Evolutionary conservation across 2,329 filamentous ascomycete species (phyloP), one percentile per base, ranked within the genome.

Genomic region (Colletotrichum aenigma): DNA sequence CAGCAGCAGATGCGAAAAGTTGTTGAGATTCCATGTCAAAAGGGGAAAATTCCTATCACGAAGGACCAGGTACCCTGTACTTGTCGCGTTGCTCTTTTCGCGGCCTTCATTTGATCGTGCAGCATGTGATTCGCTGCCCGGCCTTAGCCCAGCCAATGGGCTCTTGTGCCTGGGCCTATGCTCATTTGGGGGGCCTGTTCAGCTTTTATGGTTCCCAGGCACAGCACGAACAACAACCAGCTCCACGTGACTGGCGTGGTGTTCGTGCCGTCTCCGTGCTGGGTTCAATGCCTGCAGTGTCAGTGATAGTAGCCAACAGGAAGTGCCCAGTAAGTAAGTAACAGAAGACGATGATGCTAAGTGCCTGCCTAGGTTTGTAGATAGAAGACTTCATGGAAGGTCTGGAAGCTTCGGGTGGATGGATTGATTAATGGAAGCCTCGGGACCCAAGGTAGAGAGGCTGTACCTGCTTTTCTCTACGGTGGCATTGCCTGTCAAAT

Each of bases 1-100:
- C 2, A 71, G 67, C 48, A 74, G 30, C 32, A 64, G 65, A 71
- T 60, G 77, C 75, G 61, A 78, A 78, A 78, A 77, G 76, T 77
- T 78, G 75, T 71, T 71, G 72, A 75, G 64, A 68, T 77, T 69
- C 43, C 43, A 52, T 24, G 71, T 75, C 75, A 74, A 79, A 79
- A 77, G 74, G 78, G 78, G 78, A 77, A 77, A 78, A 76, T 78
- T 78, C 73, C 75, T 61, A 75, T 67, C 74, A 32, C 58, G 55
- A 70, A 64, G 74, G 67, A 28, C 70, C 58, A 76, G 65, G 75
- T 77, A 77, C 68, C 68, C 75, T 71, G 72, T 77, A 77, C 75
- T 69, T 77, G 18, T 30, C 48, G 34, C 34, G 58, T 34, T 26
- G 64, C 68, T 58, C 48, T 65, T 69, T 69, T 74, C 65, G 62